Conservation (phyloP, 805 yeast genomes). For the Ogataea paradorogensis region DNA sequence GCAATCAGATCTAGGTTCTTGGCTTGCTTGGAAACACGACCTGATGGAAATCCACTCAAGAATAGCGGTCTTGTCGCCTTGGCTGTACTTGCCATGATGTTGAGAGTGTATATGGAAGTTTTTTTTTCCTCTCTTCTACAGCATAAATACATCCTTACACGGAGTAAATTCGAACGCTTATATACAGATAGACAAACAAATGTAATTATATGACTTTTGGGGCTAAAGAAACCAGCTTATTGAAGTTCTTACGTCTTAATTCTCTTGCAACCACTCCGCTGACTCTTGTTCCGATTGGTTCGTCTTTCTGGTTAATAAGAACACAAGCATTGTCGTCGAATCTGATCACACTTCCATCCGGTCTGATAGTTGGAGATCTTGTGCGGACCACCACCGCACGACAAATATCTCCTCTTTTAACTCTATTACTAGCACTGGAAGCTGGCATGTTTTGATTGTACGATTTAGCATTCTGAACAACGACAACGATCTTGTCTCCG, state of each 20-base stretch:
- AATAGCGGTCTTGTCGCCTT: conserved; percentile 25
- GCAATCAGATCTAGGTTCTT: conserved; percentile 50
- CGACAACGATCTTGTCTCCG: conserved; percentile 93
- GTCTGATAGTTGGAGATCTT: conserved; percentile 63
- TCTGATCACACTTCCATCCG: conserved; percentile 81
- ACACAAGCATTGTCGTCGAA: conserved; percentile 99
- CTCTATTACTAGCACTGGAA: conserved; percentile 70
- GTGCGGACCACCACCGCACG: conserved; percentile 96
- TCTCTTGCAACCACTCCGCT: conserved; percentile 89
- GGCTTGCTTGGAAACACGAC: conserved; percentile 45
- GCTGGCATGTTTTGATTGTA: conserved; percentile 66
- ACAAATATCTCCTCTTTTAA: conserved; percentile 91
- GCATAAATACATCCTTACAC: conserved; percentile 6
- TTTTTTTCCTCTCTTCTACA: neutral
- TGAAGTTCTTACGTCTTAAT: conserved; percentile 74
- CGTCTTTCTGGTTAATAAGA: conserved; percentile 81
- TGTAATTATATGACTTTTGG: conserved; percentile 63
- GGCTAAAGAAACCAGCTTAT: conserved; percentile 86
- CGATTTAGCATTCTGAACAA: conserved; percentile 87
- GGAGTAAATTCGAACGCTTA: neutral
- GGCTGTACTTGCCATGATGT: conserved; percentile 13
- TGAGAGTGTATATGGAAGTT: conserved; percentile 1
- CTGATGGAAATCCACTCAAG: conserved; percentile 36
- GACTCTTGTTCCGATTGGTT: conserved; percentile 93
- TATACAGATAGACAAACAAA: conserved; percentile 2